These are phyloP conservation scores for Basipetospora chlamydospora DNA, from an alignment of 2,329 filamentous ascomycete genomes.

Conservation along the genomic window DNA sequence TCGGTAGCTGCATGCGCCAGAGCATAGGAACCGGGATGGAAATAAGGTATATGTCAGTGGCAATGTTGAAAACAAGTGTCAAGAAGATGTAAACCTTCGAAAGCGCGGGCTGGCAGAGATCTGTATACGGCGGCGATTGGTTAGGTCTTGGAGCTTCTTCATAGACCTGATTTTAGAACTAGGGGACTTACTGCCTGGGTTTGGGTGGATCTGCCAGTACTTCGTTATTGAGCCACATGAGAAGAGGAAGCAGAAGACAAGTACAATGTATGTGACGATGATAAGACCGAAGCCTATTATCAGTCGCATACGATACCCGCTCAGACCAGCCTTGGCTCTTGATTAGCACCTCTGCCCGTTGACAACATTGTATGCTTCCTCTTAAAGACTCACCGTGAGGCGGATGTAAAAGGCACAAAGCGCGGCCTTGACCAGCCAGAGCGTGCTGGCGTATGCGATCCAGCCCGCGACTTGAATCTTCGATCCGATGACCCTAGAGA, in stretches of 20 bases:
- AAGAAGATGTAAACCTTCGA: conserved; percentile 35
- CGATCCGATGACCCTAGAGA: conserved; percentile 31
- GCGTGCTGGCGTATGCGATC: conserved; percentile 30
- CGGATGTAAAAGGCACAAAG: conserved; percentile 37
- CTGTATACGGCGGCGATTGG: conserved; percentile 28
- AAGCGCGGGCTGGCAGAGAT: conserved; percentile 33
- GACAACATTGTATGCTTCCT: not conserved
- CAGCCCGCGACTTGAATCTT: conserved; percentile 39
- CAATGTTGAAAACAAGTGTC: conserved; percentile 35
- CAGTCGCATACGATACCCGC: conserved; percentile 9
- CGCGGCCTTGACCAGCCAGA: conserved; percentile 38
- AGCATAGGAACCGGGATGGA: conserved; percentile 41
- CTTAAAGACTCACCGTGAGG: conserved; percentile 30
- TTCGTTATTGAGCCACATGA: conserved; percentile 20
- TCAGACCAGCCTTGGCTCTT: not conserved
- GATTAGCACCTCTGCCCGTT: not conserved
- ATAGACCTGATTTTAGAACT: conserved; percentile 6
- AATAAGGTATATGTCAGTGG: conserved; percentile 43
- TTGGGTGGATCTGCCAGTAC: conserved; percentile 26
- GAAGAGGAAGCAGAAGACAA: conserved; percentile 18
- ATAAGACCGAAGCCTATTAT: conserved; percentile 20
- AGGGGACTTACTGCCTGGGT: conserved; percentile 25
- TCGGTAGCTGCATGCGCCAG: conserved; percentile 21
- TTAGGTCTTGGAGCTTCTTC: conserved; percentile 11
- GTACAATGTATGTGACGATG: conserved; percentile 16